Conservation (phyloP, 352 stramenopile genomes). For the Globisporangium irregulare region DNA sequence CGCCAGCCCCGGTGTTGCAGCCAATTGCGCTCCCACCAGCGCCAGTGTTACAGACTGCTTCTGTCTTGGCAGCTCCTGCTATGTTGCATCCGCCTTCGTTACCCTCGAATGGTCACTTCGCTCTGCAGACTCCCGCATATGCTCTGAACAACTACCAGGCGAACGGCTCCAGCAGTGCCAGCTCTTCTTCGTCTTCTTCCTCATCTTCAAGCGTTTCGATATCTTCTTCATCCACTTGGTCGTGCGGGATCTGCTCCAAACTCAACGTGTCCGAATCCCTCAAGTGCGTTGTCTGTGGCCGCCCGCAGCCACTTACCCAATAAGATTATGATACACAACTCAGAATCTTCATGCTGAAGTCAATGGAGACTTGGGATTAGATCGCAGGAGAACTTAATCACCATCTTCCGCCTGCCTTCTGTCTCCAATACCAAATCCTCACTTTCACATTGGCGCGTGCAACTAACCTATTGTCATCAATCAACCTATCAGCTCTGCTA, state of each 20-base stretch:
- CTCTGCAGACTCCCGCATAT: background rate
- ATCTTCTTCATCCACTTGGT: conserved; percentile 29
- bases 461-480: background rate
- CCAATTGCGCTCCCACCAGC: background rate
- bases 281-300: conserved; percentile 75
- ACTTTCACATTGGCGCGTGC: background rate
- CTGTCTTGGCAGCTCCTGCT: background rate
- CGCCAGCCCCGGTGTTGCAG: background rate
- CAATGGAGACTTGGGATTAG: background rate
- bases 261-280: conserved; percentile 37
- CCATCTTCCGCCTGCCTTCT: background rate
- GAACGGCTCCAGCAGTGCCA: background rate
- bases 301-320: conserved; percentile 28
- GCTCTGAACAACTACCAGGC: background rate
- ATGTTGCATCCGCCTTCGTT: background rate
- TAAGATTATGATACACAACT: background rate
- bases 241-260: conserved; percentile 75
- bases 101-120: background rate
- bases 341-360: background rate
- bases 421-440: background rate
- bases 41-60: background rate
- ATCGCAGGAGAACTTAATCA: background rate
- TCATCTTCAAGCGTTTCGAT: background rate
- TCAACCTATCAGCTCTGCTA: background rate
- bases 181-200: background rate